Evolutionary conservation across 495 filamentous ascomycete genomes (phyloP).

Genomic region (Penicillium salamii): DNA sequence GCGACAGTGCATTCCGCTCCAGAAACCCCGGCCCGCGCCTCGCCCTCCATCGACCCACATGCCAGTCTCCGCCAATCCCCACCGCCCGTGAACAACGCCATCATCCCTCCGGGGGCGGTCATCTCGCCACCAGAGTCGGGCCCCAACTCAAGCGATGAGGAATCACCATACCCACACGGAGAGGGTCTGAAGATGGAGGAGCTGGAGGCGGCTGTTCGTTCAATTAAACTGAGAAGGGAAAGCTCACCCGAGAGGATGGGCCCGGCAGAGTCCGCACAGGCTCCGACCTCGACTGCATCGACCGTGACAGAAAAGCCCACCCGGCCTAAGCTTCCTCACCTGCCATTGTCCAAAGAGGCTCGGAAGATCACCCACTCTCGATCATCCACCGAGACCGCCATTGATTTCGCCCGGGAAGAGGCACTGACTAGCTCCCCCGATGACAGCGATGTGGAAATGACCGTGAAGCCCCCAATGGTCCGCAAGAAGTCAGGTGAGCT

Average conservation of each 20-base stretch:
- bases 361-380: slow-evolving; percentile 76
- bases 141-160: slow-evolving; percentile 79
- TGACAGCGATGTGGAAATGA: slow-evolving; percentile 54
- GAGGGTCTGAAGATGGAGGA: slow-evolving; percentile 67
- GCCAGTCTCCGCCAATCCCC: slow-evolving; percentile 73
- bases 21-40: slow-evolving; percentile 36
- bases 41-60: slow-evolving; percentile 50
- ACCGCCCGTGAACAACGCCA: slow-evolving; percentile 66
- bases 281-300: slow-evolving; percentile 27
- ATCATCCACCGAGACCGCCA: slow-evolving; percentile 75
- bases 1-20: slow-evolving; percentile 21
- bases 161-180: slow-evolving; percentile 53
- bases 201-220: slow-evolving; percentile 77
- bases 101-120: slow-evolving; percentile 75
- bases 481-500: slow-evolving; percentile 98
- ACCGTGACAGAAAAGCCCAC: background rate
- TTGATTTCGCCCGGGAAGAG: slow-evolving; percentile 51
- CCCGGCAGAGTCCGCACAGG: slow-evolving; percentile 32
- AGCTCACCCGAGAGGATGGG: slow-evolving; percentile 57
- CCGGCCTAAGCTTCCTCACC: slow-evolving; percentile 17
- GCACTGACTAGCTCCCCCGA: slow-evolving; percentile 61
- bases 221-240: slow-evolving; percentile 66
- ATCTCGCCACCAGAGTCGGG: slow-evolving; percentile 86
- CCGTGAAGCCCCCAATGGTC: slow-evolving; percentile 77
- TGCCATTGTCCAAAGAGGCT: slow-evolving; percentile 52